A percentile compares a stretch with the other conserved stretches of the same genome.
These are phyloP conservation scores for Fraxinus sp. DNA, from an alignment of 305 asterid genomes.

Conservation along the genomic window DNA sequence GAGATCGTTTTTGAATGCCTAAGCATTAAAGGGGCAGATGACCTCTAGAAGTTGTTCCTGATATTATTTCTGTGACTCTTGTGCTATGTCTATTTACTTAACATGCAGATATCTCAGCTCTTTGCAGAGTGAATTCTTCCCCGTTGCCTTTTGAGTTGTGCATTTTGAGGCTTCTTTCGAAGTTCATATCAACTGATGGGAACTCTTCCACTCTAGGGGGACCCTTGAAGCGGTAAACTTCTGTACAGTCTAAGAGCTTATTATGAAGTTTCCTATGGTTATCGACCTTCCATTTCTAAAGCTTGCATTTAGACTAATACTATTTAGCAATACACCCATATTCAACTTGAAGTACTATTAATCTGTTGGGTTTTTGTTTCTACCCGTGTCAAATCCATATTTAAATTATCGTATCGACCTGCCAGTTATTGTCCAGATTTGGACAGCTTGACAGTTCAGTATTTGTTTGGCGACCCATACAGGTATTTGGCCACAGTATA, in stretches of 20 bases:
- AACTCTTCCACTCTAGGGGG: background rate
- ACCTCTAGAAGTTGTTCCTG: background rate
- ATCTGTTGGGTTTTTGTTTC: background rate
- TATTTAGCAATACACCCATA: background rate
- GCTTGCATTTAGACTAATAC: background rate
- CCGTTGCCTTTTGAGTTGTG: slow-evolving; percentile 76
- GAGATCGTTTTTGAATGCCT: background rate
- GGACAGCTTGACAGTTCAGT: background rate
- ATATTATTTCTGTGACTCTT: background rate
- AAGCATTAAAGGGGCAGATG: background rate
- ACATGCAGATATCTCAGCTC: slow-evolving; percentile 63
- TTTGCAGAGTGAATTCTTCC: slow-evolving; percentile 82
- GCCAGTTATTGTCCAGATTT: background rate
- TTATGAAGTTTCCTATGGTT: slow-evolving; percentile 63
- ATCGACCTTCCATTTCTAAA: background rate
- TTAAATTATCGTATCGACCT: background rate
- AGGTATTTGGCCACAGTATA: background rate
- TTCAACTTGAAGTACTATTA: background rate
- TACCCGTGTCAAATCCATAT: background rate
- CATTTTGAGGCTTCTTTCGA: background rate
- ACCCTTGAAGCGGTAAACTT: background rate
- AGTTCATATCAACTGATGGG: background rate
- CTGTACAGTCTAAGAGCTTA: slow-evolving; percentile 16
- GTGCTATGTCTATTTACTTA: slow-evolving; percentile 11
- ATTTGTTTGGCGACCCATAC: background rate